Evolutionary conservation across 352 stramenopile species (phyloP).

Genomic region (Phytophthora palmivora): DNA sequence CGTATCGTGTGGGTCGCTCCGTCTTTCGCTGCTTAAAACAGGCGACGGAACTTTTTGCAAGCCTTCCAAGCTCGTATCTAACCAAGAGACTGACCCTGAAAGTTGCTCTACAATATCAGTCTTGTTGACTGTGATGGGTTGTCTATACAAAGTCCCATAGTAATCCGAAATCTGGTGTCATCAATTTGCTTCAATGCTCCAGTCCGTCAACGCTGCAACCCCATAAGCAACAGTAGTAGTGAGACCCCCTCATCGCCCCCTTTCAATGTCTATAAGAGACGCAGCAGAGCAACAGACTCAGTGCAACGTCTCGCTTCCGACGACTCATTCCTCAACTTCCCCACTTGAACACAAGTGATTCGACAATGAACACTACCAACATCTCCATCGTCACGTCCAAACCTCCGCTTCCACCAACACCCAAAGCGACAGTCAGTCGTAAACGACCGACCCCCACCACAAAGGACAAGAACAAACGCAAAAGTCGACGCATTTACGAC

Average conservation of each 20-base stretch:
- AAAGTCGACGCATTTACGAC: conserved; percentile 26
- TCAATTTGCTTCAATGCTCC: conserved; percentile 41
- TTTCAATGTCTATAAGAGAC: conserved; percentile 33
- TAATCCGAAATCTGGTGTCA: conserved; percentile 37
- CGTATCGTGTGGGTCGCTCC: conserved; percentile 6
- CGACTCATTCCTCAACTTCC: conserved; percentile 50
- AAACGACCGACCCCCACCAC: conserved; percentile 17
- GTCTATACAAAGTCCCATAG: neutral
- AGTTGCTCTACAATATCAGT: conserved; percentile 14
- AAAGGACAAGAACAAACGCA: conserved; percentile 24
- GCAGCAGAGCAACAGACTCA: neutral
- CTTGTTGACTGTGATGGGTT: conserved; percentile 8
- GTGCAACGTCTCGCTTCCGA: conserved; percentile 20
- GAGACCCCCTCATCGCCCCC: conserved; percentile 28
- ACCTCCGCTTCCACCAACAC: neutral
- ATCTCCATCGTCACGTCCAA: neutral
- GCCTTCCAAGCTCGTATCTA: conserved; percentile 3
- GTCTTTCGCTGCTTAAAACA: conserved; percentile 31
- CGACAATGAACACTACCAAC: conserved; percentile 11
- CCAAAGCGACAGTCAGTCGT: conserved; percentile 3
- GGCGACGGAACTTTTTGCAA: conserved; percentile 21
- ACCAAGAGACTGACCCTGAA: neutral
- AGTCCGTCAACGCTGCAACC: conserved; percentile 5
- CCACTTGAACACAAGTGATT: conserved; percentile 17
- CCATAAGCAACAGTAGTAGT: conserved; percentile 33